Base-by-base conservation (phyloP, 2,329 filamentous ascomycete genomes). In the Arthrocladium fulminans region DNA sequence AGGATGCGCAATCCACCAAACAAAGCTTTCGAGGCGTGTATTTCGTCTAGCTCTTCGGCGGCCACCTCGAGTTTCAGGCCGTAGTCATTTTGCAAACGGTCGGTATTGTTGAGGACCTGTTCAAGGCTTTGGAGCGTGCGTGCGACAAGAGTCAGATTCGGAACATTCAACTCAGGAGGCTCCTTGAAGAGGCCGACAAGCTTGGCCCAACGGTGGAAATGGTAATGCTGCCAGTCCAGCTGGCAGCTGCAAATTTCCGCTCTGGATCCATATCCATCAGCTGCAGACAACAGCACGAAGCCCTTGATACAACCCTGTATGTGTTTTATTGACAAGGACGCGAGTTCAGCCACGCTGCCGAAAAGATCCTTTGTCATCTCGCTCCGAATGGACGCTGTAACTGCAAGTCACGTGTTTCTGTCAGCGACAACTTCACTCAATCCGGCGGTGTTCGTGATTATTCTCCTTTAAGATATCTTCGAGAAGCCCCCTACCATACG, bases 221-320 rank as follows among this genome's bases (percentile, higher is more conserved):
- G 34, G 17, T 8, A 8, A 7, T 38, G 34, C 34, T 8, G 7
- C 8, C 7, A 17, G 7, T 8, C 8, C 13, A 38, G 8, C 34
- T 17, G 7, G 8, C 7, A 17, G 17, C 34, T 17, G 7, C 7
- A 38, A 17, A 8, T n/a, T 8, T 8, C 34, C 8, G 15, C 17
- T 15, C 15, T 17, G 17, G 8, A 17, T 7, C 15, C 34, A 17
- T 17, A 38, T 38, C 8, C 15, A 7, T 17, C 8, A 8, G 34
- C 34, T 7, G 7, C 7, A 8, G 34, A 38, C 13, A 38, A 20
- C 7, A 38, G 8, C 8, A 38, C 15, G 19, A 38, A 38, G 34
- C 34, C 34, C 19, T 38, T 38, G 34, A 38, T 8, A 17, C 34
- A 38, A 7, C 27, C 27, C 27, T 29, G 51, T 49, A 13, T 44